Conservation (phyloP, 176 grass and related monocot species). For the Avena atlantica region DNA sequence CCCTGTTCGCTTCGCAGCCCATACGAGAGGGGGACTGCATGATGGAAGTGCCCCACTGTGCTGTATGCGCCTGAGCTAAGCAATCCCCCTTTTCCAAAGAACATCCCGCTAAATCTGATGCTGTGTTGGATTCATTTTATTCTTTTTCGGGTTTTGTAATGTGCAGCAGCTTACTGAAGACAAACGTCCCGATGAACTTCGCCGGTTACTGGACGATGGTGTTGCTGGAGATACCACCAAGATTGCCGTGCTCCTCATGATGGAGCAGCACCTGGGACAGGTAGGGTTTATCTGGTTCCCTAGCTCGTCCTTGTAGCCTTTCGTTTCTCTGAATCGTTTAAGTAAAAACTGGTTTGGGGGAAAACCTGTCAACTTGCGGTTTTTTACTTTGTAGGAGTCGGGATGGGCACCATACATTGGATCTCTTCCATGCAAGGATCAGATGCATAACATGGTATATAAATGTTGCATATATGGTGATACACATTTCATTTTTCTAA, state of each 20-base stretch:
- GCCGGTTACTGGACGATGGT: conserved; percentile 22
- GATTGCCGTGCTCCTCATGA: conserved; percentile 56
- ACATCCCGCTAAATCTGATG: background rate
- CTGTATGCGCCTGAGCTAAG: conserved; percentile 44
- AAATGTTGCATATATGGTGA: too few relatives aligned
- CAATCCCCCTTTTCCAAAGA: background rate
- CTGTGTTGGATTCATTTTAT: background rate
- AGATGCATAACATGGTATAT: conserved; percentile 72
- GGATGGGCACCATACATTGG: conserved; percentile 53
- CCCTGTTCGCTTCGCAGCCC: conserved; percentile 49
- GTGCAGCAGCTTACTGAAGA: conserved; percentile 59
- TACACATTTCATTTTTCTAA: background rate
- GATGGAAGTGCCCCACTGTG: conserved; percentile 50
- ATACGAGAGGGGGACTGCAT: conserved; percentile 59
- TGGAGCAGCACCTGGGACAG: conserved; percentile 49
- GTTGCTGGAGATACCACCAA: conserved; percentile 35
- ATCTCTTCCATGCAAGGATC: conserved; percentile 53
- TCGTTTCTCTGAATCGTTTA: too few relatives aligned
- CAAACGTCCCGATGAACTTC: conserved; percentile 44
- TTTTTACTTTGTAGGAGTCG: conserved; percentile 47
- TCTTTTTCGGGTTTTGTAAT: background rate
- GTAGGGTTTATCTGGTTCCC: conserved; percentile 12
- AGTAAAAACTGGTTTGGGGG: too few relatives aligned
- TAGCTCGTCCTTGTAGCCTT: too few relatives aligned
- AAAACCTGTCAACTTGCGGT: background rate